Evolutionary conservation across 2,329 filamentous ascomycete genomes (phyloP).

Genomic region (Pseudogymnoascus sp.): DNA sequence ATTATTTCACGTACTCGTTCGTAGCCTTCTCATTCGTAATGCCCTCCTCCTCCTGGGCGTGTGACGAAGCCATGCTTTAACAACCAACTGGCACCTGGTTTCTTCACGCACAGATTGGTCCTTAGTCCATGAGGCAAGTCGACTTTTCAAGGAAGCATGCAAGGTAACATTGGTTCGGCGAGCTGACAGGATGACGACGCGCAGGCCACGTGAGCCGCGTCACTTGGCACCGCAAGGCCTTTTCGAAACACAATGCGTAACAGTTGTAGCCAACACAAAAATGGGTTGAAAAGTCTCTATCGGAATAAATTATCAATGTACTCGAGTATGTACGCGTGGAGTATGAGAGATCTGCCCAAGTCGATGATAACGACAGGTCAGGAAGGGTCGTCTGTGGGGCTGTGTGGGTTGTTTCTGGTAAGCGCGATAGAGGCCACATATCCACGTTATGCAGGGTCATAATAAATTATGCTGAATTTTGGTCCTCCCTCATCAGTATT

Average conservation of each 20-base stretch:
- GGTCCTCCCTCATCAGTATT: background rate
- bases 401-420: background rate
- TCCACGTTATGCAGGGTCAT: constrained; percentile 1
- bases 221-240: background rate
- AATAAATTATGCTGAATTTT: background rate
- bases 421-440: background rate
- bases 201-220: background rate
- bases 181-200: background rate
- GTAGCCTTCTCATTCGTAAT: constrained; percentile 1
- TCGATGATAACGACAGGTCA: background rate
- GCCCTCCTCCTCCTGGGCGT: background rate
- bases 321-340: background rate
- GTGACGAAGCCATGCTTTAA: background rate
- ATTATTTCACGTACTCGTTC: constrained; percentile 2
- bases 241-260: background rate
- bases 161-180: background rate
- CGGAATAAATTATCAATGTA: background rate
- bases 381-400: constrained; percentile 1
- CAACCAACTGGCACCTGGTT: background rate
- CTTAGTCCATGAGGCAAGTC: background rate
- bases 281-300: background rate
- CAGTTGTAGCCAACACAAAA: background rate
- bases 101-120: background rate
- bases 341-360: background rate
- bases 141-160: background rate